Evolutionary conservation across 2,329 filamentous ascomycete species (phyloP).

Genomic region (Elsinoe australis): DNA sequence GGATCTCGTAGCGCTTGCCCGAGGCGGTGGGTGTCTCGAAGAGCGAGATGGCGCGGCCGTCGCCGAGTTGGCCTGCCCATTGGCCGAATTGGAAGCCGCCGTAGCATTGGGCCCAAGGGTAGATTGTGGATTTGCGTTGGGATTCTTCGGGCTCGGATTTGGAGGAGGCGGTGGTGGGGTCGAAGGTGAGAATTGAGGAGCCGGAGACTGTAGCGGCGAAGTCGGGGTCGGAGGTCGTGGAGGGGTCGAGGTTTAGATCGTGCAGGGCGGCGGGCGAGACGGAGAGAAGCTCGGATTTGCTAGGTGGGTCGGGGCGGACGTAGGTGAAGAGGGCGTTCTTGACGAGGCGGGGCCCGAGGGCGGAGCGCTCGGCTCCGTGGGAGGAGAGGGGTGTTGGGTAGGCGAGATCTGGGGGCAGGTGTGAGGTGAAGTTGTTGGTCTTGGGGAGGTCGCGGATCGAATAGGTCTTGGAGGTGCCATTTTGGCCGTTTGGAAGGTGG

Average conservation of each 20-base stretch:
- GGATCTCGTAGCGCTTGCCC: slow-evolving; percentile 73
- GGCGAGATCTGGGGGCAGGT: slow-evolving; percentile 65
- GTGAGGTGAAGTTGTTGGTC: slow-evolving; percentile 56
- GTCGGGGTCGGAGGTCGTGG: slow-evolving; percentile 61
- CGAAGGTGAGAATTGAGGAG: slow-evolving; percentile 73
- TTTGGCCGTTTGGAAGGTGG: slow-evolving; percentile 31
- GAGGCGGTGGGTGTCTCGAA: slow-evolving; percentile 78
- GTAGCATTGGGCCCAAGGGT: slow-evolving; percentile 98
- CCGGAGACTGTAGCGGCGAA: slow-evolving; percentile 74
- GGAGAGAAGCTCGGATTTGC: slow-evolving; percentile 69
- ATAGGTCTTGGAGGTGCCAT: slow-evolving; percentile 26
- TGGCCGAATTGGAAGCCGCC: slow-evolving; percentile 66
- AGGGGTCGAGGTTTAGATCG: slow-evolving; percentile 67
- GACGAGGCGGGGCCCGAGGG: slow-evolving; percentile 74
- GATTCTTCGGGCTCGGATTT: slow-evolving; percentile 42
- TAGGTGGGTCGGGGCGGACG: slow-evolving; percentile 69
- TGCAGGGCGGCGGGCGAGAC: slow-evolving; percentile 71
- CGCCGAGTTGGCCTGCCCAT: slow-evolving; percentile 93
- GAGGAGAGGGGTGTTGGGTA: slow-evolving; percentile 77
- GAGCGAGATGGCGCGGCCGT: slow-evolving; percentile 86
- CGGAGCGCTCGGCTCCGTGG: slow-evolving; percentile 68
- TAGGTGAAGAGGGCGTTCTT: slow-evolving; percentile 81
- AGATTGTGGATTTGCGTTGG: slow-evolving; percentile 59
- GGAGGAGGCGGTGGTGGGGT: slow-evolving; percentile 30
- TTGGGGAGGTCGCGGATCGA: slow-evolving; percentile 52